Evolutionary conservation across 805 yeast genomes (phyloP).

Genomic region (Starmerella stigmatis): DNA sequence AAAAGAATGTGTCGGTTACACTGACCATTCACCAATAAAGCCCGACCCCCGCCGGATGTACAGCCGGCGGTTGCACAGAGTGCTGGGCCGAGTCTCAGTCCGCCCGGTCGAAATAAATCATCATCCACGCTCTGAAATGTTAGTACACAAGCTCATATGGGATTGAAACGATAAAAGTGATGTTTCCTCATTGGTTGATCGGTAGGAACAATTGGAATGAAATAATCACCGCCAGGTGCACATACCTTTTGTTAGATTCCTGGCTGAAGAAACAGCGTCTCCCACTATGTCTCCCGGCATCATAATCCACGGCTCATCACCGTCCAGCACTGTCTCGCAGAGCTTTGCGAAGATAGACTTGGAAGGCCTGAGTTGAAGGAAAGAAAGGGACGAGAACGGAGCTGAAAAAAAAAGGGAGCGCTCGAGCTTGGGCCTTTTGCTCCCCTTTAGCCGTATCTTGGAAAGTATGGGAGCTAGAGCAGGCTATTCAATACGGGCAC

Average conservation of each 20-base stretch:
- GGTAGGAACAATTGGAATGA: slow-evolving; percentile 32
- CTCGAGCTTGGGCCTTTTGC: background rate
- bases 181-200: slow-evolving; percentile 24
- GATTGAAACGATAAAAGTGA: slow-evolving; percentile 23
- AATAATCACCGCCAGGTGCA: slow-evolving; percentile 27
- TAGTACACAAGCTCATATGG: slow-evolving; percentile 27
- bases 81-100: slow-evolving; percentile 26
- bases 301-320: too few relatives aligned
- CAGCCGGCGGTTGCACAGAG: slow-evolving; percentile 24
- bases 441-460: too few relatives aligned
- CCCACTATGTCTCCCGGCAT: background rate
- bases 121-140: slow-evolving; percentile 27
- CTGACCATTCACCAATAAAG: slow-evolving; percentile 24
- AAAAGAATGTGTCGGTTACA: slow-evolving; percentile 21
- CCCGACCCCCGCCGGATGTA: slow-evolving; percentile 25
- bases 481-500: too few relatives aligned
- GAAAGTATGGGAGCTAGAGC: too few relatives aligned
- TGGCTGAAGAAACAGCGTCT: background rate
- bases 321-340: too few relatives aligned
- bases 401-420: too few relatives aligned
- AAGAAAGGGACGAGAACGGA: too few relatives aligned
- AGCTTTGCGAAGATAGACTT: too few relatives aligned
- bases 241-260: slow-evolving; percentile 18
- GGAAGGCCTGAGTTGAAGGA: too few relatives aligned
- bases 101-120: slow-evolving; percentile 34